phyloP scores from a whole-genome alignment of 2,329 filamentous ascomycete genomes.

The Penicillium sp. region DNA sequence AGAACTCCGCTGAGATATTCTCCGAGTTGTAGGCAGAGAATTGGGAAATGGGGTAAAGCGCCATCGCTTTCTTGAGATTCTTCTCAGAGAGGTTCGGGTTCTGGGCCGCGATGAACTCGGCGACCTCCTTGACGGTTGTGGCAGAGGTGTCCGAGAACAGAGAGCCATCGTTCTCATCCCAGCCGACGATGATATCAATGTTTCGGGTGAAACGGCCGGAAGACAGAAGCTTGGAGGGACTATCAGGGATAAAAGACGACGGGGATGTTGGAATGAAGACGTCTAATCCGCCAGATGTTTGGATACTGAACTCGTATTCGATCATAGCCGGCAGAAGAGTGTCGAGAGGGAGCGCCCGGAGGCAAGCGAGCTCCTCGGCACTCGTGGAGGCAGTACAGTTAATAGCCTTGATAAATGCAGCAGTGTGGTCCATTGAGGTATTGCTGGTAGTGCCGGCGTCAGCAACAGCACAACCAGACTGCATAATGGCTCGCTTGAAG shows the following conservation, averaged over 20 bases:
- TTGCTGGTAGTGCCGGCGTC: slow-evolving; percentile 4
- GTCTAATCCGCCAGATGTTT: slow-evolving; percentile 3
- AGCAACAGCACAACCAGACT: slow-evolving; percentile 6
- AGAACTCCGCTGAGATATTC: slow-evolving; percentile 7
- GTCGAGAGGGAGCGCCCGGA: slow-evolving; percentile 5
- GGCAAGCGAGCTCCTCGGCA: slow-evolving; percentile 6
- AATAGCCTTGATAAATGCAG: slow-evolving; percentile 4
- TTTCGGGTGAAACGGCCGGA: slow-evolving; percentile 10
- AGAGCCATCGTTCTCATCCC: slow-evolving; percentile 11
- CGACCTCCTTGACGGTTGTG: background rate
- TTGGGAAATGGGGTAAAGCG: slow-evolving; percentile 5
- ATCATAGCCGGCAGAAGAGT: slow-evolving; percentile 2
- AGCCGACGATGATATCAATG: slow-evolving; percentile 13
- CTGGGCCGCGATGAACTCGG: background rate
- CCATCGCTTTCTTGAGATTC: slow-evolving; percentile 4
- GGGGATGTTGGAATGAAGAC: slow-evolving; percentile 8
- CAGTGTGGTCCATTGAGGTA: slow-evolving; percentile 3
- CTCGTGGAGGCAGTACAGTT: slow-evolving; percentile 9
- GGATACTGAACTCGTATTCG: slow-evolving; percentile 5
- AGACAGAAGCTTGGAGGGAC: slow-evolving; percentile 8
- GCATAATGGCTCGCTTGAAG: slow-evolving; percentile 13
- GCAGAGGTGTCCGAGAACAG: slow-evolving; percentile 4
- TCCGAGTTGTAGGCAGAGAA: slow-evolving; percentile 1
- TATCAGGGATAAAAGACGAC: slow-evolving; percentile 12
- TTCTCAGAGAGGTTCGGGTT: background rate